Base-by-base conservation (phyloP, 345 rosid genomes). In the Sonneratia alba region DNA sequence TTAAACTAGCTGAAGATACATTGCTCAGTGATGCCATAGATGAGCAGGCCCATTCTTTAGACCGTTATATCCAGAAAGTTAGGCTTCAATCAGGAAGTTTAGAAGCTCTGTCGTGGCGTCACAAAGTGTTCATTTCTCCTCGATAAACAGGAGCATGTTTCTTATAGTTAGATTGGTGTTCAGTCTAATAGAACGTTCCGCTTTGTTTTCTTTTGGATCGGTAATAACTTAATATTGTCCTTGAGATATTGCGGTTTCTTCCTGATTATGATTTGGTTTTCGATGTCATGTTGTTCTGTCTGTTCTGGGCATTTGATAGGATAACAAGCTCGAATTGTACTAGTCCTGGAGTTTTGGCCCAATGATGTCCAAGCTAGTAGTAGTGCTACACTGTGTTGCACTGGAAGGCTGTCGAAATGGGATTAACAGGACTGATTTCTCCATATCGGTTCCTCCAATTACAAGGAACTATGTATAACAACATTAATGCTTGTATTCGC, bases 1-100 rank as follows among this genome's bases (percentile, higher is more conserved):
- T 87, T 24, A 88, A 85, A 78, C 89, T 95, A 66, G 92, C 94
- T 21, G 96, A 89, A 47, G 92, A 90, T 72, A 82, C 98, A 22
- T 22, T 87, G 36, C 73, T 89, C 72, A 82, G 72, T 40, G 86
- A 85, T 70, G 76, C 5, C 78, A 74, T 92, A 34, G 83, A 89
- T 62, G 99, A 90, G 75, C 80, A 86, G 37, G 76, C 75, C 13
- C 87, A 80, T 71, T 78, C 77, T 77, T 77, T 92, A 82, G 94
- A 89, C 72, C 80, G 68, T 69, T 89, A 89, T 70, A 7, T 81
- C 14, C 71, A 73, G 72, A 84, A 77, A 74, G 71, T 76, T 42
- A 87, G 82, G 68, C 40, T 71, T 7, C 84, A 90, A 68, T 63
- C 78, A 27, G 80, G 79, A 73, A 78, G 69, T 55, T 78, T 85